A percentile compares a stretch with the other conserved stretches of the same genome.
Evolutionary conservation across 2,329 filamentous ascomycete genomes (phyloP).

Genomic region (Neonectria magnoliae): DNA sequence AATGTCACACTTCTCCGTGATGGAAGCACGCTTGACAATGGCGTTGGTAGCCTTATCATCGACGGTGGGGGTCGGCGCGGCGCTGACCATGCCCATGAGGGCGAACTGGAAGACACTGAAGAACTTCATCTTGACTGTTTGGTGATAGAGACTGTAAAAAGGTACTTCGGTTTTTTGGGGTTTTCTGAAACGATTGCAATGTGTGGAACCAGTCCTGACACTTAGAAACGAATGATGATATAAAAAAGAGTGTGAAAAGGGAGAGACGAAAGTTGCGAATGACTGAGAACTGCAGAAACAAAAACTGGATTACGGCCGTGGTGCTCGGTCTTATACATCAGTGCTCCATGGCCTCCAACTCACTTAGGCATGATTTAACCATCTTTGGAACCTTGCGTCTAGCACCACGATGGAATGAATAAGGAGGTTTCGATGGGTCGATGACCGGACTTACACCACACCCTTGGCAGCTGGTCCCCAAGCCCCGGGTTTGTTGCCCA

Average conservation of each 20-base stretch:
- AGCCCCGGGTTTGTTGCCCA: neutral
- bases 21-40: conserved; percentile 48
- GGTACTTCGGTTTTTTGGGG: neutral
- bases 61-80: conserved; percentile 45
- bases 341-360: conserved; percentile 10
- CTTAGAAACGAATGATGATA: conserved; percentile 35
- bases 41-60: conserved; percentile 39
- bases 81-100: conserved; percentile 45
- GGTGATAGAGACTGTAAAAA: conserved; percentile 8
- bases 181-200: conserved; percentile 9
- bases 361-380: neutral
- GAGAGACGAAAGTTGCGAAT: conserved; percentile 20
- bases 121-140: conserved; percentile 46
- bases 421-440: conserved; percentile 24
- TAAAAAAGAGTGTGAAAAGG: conserved; percentile 18
- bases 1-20: conserved; percentile 49
- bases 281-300: conserved; percentile 20
- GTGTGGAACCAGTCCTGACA: conserved; percentile 28
- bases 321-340: conserved; percentile 32
- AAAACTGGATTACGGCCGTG: neutral
- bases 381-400: neutral
- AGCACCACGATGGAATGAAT: conserved; percentile 6
- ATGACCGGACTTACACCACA: conserved; percentile 4
- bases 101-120: conserved; percentile 41
- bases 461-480: neutral